Percentiles rank a stretch among this genome's conserved stretches.
Evolutionary conservation across 2,329 filamentous ascomycete species (phyloP).

Genomic region (Arthrinium puccinioides): DNA sequence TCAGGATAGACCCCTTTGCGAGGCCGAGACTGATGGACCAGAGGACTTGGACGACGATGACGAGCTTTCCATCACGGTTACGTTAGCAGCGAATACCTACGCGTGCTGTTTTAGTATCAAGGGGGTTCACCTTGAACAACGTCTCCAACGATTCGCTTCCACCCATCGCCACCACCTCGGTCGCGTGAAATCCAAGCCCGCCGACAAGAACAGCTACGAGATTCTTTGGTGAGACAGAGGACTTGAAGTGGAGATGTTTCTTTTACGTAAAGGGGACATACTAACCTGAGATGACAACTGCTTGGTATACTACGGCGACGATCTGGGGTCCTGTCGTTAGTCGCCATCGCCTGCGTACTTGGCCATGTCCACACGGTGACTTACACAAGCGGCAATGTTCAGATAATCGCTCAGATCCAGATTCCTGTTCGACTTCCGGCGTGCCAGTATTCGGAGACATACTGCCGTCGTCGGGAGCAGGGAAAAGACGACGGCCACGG

Average conservation of each 20-base stretch:
- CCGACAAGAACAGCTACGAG: background rate
- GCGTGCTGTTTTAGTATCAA: too few relatives aligned
- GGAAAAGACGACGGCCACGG: constrained; percentile 12
- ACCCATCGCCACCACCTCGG: background rate
- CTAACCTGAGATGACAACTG: background rate
- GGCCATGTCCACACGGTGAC: constrained; percentile 2
- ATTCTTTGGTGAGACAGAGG: background rate
- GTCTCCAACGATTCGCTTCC: background rate
- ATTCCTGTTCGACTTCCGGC: constrained; percentile 11
- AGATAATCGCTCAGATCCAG: constrained; percentile 17
- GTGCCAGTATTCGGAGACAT: constrained; percentile 14
- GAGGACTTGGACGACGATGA: background rate
- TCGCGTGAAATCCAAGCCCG: background rate
- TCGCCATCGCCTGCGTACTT: background rate
- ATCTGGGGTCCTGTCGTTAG: background rate
- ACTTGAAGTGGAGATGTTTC: background rate
- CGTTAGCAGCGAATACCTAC: background rate
- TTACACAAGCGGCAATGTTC: constrained; percentile 15
- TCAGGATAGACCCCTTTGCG: background rate
- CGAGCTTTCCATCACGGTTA: background rate
- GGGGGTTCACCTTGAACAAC: background rate
- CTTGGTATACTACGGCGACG: background rate
- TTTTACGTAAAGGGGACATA: background rate
- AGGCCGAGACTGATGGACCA: constrained; percentile 1
- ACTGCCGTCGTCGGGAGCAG: constrained; percentile 12